Evolutionary conservation across 1,139 yeast genomes (phyloP).

Genomic region (Pichiaceae sp.): DNA sequence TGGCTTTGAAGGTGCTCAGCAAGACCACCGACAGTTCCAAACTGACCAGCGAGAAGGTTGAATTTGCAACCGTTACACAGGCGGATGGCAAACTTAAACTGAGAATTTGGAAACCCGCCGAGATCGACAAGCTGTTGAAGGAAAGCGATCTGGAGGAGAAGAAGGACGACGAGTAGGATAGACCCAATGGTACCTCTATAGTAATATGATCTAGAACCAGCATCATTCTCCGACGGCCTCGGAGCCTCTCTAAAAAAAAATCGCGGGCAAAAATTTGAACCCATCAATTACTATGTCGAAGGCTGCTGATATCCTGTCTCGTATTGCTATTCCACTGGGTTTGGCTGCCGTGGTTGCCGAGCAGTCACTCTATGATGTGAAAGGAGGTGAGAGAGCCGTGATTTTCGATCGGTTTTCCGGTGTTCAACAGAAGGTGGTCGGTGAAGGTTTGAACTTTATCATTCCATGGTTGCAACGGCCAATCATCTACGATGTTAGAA

Average conservation of each 20-base stretch:
- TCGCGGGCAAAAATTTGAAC: background rate
- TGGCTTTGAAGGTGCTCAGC: constrained; percentile 85
- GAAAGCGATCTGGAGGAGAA: constrained; percentile 61
- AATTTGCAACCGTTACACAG: constrained; percentile 66
- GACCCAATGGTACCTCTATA: too few species aligned
- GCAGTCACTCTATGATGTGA: constrained; percentile 81
- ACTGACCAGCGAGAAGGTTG: constrained; percentile 80
- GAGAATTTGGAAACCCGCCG: constrained; percentile 72
- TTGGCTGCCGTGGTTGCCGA: constrained; percentile 59
- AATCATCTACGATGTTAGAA: constrained; percentile 82
- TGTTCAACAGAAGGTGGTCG: constrained; percentile 76
- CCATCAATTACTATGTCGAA: constrained; percentile 44
- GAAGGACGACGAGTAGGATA: constrained; percentile 25
- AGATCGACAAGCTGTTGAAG: constrained; percentile 66
- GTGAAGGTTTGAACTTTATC: constrained; percentile 95
- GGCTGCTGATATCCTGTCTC: constrained; percentile 50
- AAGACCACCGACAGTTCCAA: constrained; percentile 92
- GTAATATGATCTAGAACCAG: too few species aligned
- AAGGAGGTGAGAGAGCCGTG: constrained; percentile 94
- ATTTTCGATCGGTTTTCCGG: constrained; percentile 89
- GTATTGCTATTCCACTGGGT: constrained; percentile 64
- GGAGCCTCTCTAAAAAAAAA: too few species aligned
- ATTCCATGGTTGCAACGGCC: constrained; percentile 96
- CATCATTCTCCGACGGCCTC: too few species aligned
- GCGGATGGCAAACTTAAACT: constrained; percentile 47